Base-by-base conservation (phyloP, 495 filamentous ascomycete species). In the Lentithecium fluviatile region DNA sequence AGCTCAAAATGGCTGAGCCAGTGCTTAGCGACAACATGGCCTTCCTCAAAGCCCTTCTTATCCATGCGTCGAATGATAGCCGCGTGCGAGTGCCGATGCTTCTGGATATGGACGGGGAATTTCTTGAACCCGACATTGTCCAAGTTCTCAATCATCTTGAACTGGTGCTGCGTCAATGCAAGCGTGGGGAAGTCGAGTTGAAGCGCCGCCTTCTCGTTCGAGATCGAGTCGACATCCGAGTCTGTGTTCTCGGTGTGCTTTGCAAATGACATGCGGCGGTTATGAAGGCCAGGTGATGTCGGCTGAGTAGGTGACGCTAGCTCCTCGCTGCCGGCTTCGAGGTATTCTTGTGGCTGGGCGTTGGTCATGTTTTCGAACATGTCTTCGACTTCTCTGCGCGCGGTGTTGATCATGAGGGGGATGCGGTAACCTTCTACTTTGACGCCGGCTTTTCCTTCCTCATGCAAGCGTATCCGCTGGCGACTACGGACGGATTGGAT, bases 91-190 rank as follows among this genome's bases (percentile, higher is more conserved):
- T 96, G 91, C 29, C 78, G 70, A 42, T 81, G 80, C 2, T 91
- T 85, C 47, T 95, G 90, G 40, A 98, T 97, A 74, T 88, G 85
- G 3, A 96, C 89, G 0, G 84, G 85, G 73, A 88, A 93, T 73
- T 94, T 97, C 19, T 80, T 81, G 75, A 87, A 91, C 10, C 86
- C 85, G 0, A 95, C 77, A 10, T 76, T 70, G 67, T 97, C 87
- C 60, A 98, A 74, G 15, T 84, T 83, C 17, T 87, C 75, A 47
- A 96, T 86, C 76, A 96, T 96, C 20, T 77, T 75, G 70, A 95
- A 93, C 71, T 98, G 94, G 23, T 83, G 83, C 2, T 82, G 77
- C 1, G 89, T 84, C 45, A 98, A 74, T 26, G 90, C 90, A 47
- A 97, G 78, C 1, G 83, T 90, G 1, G 88, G 90, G 48, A 81